phyloP scores from a whole-genome alignment of 305 asterid species.

The Nicotiana rustica region DNA sequence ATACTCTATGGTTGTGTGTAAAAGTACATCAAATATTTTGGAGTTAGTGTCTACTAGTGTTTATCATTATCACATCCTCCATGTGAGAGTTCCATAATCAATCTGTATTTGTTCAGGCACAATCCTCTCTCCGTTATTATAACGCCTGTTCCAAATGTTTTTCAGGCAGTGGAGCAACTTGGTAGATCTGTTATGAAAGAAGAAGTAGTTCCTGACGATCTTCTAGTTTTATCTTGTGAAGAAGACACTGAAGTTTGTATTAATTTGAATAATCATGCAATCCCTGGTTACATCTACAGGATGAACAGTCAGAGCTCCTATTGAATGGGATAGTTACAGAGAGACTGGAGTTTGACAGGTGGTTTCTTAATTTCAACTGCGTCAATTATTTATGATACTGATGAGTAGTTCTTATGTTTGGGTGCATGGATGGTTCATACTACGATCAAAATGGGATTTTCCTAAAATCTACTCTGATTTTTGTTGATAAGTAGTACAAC shows the following conservation, averaged over 20 bases:
- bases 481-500: neutral
- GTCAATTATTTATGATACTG: constrained; percentile 11
- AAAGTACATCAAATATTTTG: neutral
- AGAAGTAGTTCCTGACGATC: constrained; percentile 65
- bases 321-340: constrained; percentile 76
- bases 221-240: constrained; percentile 88
- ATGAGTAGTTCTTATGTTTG: neutral
- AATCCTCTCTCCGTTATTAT: neutral
- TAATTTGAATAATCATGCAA: constrained; percentile 9
- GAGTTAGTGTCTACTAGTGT: constrained; percentile 21
- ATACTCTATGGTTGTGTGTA: neutral
- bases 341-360: constrained; percentile 60
- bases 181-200: constrained; percentile 74
- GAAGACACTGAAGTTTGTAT: constrained; percentile 63
- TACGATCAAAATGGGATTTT: constrained; percentile 18
- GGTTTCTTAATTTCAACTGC: constrained; percentile 33
- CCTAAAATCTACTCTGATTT: neutral
- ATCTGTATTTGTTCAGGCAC: constrained; percentile 22
- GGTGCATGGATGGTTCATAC: neutral
- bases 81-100: neutral
- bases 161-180: constrained; percentile 84
- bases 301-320: constrained; percentile 77
- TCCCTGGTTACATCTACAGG: constrained; percentile 56
- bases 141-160: constrained; percentile 35
- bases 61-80: neutral